These are phyloP conservation scores for Puccinia coronata DNA, from an alignment of 1,284 basidiomycete genomes.

Conservation along the genomic window DNA sequence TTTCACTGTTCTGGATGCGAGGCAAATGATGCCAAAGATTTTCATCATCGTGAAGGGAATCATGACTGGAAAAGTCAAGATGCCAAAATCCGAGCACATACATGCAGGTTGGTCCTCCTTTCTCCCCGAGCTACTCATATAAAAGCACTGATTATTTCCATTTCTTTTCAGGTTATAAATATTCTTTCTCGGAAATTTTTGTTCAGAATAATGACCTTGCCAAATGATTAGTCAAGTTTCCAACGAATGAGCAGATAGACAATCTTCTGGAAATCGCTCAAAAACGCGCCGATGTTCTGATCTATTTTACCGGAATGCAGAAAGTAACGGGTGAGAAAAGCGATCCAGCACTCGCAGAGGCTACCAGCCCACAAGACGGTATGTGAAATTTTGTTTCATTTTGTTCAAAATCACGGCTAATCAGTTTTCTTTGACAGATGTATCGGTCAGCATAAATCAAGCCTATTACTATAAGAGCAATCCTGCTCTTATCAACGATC, in stretches of 20 bases:
- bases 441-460: not conserved
- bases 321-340: not conserved
- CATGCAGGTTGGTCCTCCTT: not conserved
- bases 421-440: not conserved
- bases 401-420: too few relatives aligned
- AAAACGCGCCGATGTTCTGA: slow-evolving; percentile 5
- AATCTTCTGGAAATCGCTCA: not conserved
- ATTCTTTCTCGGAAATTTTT: not conserved
- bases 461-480: not conserved
- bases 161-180: not conserved
- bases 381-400: too few relatives aligned
- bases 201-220: not conserved
- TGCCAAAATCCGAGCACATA: slow-evolving; percentile 13
- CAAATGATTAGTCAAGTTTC: not conserved
- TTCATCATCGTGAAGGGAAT: slow-evolving; percentile 19
- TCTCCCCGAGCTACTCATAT: too few relatives aligned
- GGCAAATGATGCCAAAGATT: slow-evolving; percentile 15
- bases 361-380: not conserved
- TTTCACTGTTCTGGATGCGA: not conserved
- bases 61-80: slow-evolving; percentile 6
- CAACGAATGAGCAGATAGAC: not conserved
- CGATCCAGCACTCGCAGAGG: not conserved
- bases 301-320: slow-evolving; percentile 16
- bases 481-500: not conserved
- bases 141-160: not conserved